These are phyloP conservation scores for Acacia acuminata DNA, from an alignment of 306 rosid species.

Conservation along the genomic window DNA sequence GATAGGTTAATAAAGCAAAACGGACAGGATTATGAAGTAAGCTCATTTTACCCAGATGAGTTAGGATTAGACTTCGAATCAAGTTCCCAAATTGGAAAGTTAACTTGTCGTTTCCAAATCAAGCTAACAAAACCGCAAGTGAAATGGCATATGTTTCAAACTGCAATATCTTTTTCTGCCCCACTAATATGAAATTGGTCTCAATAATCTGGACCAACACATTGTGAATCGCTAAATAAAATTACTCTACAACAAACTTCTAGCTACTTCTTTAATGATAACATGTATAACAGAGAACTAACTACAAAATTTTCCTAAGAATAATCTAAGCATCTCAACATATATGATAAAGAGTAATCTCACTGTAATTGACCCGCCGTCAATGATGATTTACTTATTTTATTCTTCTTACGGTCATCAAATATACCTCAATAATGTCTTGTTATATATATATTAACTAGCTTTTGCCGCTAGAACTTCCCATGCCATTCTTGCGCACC, in stretches of 20 bases:
- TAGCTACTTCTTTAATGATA: not conserved
- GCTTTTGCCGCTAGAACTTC: slow-evolving; percentile 42
- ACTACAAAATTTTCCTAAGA: slow-evolving; percentile 23
- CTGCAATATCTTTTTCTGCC: not conserved
- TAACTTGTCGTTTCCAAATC: slow-evolving; percentile 2
- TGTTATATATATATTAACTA: not conserved
- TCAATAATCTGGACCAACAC: slow-evolving; percentile 4
- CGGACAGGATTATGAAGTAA: not conserved
- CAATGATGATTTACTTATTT: not conserved
- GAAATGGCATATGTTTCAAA: not conserved
- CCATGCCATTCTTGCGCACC: slow-evolving; percentile 43
- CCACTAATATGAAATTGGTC: not conserved
- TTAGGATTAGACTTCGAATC: not conserved
- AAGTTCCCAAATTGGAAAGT: not conserved
- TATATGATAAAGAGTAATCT: slow-evolving; percentile 5
- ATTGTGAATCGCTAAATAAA: not conserved
- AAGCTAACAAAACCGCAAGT: not conserved
- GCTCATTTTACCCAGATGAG: slow-evolving; percentile 4
- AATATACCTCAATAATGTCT: not conserved
- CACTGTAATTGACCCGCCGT: slow-evolving; percentile 18
- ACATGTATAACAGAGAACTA: not conserved
- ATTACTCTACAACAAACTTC: slow-evolving; percentile 5
- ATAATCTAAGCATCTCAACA: slow-evolving; percentile 28
- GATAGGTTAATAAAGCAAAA: not conserved
- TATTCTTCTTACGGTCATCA: not conserved